These are phyloP conservation scores for Eucalyptus sideroxylon DNA, from an alignment of 345 rosid genomes.

Conservation along the genomic window DNA sequence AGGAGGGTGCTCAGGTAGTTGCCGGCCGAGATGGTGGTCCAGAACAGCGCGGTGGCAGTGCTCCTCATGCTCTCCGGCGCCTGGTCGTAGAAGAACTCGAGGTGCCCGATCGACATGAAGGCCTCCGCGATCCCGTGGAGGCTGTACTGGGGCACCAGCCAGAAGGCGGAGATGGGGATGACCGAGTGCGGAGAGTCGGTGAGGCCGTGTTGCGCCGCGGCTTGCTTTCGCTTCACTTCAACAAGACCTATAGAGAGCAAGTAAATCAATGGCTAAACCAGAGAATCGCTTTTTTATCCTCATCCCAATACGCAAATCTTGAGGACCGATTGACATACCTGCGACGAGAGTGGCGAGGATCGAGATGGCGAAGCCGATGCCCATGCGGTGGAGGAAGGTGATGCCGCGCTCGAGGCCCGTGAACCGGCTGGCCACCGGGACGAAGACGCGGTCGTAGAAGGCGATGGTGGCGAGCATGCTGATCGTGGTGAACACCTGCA, in stretches of 20 bases:
- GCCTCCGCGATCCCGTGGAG: conserved; percentile 90
- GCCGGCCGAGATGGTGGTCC: conserved; percentile 62
- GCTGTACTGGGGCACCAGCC: conserved; percentile 69
- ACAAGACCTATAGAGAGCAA: conserved; percentile 20
- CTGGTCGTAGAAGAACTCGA: conserved; percentile 79
- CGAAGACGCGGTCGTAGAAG: conserved; percentile 57
- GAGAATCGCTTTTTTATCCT: background rate
- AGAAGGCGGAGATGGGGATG: conserved; percentile 59
- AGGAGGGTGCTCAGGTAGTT: conserved; percentile 63
- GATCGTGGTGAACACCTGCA: conserved; percentile 72
- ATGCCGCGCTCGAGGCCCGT: conserved; percentile 85
- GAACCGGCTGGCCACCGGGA: conserved; percentile 36
- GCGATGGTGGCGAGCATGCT: conserved; percentile 63
- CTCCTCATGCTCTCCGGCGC: conserved; percentile 92
- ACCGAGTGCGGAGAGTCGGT: conserved; percentile 15
- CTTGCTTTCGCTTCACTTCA: conserved; percentile 48
- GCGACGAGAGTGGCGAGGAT: conserved; percentile 69
- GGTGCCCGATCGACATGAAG: conserved; percentile 77
- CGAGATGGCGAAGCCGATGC: conserved; percentile 63
- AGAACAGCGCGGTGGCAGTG: conserved; percentile 61
- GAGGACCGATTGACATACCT: background rate
- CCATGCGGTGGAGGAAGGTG: conserved; percentile 73
- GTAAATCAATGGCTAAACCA: background rate
- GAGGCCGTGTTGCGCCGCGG: conserved; percentile 26
- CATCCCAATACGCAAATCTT: background rate